Base-by-base conservation (phyloP, 495 filamentous ascomycete species). In the Cryomyces minteri region DNA sequence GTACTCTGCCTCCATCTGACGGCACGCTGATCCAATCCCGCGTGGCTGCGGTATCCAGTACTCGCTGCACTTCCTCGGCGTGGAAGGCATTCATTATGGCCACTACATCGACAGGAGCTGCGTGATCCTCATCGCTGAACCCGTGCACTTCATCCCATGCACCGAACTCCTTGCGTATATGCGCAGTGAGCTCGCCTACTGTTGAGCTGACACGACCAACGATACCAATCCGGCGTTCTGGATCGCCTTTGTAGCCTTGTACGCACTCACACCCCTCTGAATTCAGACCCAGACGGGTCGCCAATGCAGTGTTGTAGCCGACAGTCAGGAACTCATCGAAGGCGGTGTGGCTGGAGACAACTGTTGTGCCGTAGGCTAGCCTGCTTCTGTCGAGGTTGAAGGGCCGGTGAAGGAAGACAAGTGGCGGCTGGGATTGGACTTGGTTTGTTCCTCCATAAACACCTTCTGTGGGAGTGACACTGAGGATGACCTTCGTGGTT, bases 21-120 rank as follows among this genome's bases (percentile, higher is more conserved):
- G 5, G 41, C 8, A 7, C 41, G 6, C 6, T 6, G 3, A 49
- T 39, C 51, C 51, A 54, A 4, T 28, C 31, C n/a, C 14, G 41
- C 32, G 46, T 28, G 31, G 14, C 33, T 12, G 45, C 49, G n/a
- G 41, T 29, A 2, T 41, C 41, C 12, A 54, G 9, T 5, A 50
- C 52, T 6, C 52, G 43, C 14, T 44, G 28, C 8, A 55, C 47
- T 32, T 50, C 47, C n/a, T 49, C 44, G 2, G 40, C 43, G 41
- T 45, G 34, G 38, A 55, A 55, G 0, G 50, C 53, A 32, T 55
- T 53, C 53, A 55, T 55, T n/a, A 50, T 50, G 10, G 53, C 53
- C 9, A 55, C n/a, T n/a, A n/a, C n/a, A n/a, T n/a, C n/a, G n/a
- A n/a, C n/a, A n/a, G n/a, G n/a, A n/a, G n/a, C n/a, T n/a, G n/a